A percentile compares a stretch with the other conserved stretches of the same genome.
These are phyloP conservation scores for Xerocomellus amylosporus DNA, from an alignment of 768 basidiomycete genomes.

Conservation along the genomic window DNA sequence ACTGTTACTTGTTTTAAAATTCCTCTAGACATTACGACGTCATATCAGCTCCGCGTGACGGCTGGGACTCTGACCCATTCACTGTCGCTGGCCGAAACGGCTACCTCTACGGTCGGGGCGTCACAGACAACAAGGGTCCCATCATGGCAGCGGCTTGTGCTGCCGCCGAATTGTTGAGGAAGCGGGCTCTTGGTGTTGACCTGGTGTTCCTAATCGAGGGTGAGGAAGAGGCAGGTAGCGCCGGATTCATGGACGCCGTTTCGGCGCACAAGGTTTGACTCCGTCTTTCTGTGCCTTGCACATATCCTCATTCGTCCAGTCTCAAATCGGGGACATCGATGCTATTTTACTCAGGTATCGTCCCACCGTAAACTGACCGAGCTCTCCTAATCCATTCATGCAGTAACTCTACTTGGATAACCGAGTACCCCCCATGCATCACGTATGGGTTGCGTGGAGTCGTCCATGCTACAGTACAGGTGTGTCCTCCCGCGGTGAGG, in stretches of 20 bases:
- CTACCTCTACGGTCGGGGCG: constrained; percentile 86
- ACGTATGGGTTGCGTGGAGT: constrained; percentile 96
- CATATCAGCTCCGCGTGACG: constrained; percentile 70
- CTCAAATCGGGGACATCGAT: constrained; percentile 81
- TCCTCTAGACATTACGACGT: constrained; percentile 87
- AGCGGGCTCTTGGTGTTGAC: constrained; percentile 77
- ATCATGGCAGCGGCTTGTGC: constrained; percentile 90
- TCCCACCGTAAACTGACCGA: not conserved
- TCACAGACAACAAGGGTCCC: constrained; percentile 95
- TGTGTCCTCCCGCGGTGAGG: constrained; percentile 24
- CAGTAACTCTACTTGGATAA: constrained; percentile 97
- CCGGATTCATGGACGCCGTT: constrained; percentile 80
- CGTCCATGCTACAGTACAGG: constrained; percentile 80
- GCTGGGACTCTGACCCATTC: constrained; percentile 88
- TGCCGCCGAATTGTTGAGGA: constrained; percentile 72
- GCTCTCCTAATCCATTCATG: not conserved
- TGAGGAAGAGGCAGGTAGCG: constrained; percentile 93
- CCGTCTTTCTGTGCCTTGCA: not conserved
- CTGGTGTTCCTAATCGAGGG: constrained; percentile 92
- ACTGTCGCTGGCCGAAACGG: constrained; percentile 79
- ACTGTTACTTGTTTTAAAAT: not conserved
- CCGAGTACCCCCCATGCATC: constrained; percentile 86
- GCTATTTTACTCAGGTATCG: constrained; percentile 81
- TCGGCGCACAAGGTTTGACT: constrained; percentile 62
- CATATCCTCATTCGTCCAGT: constrained; percentile 39